These are phyloP conservation scores for Candida anutae DNA, from an alignment of 1,139 yeast genomes.

Conservation along the genomic window DNA sequence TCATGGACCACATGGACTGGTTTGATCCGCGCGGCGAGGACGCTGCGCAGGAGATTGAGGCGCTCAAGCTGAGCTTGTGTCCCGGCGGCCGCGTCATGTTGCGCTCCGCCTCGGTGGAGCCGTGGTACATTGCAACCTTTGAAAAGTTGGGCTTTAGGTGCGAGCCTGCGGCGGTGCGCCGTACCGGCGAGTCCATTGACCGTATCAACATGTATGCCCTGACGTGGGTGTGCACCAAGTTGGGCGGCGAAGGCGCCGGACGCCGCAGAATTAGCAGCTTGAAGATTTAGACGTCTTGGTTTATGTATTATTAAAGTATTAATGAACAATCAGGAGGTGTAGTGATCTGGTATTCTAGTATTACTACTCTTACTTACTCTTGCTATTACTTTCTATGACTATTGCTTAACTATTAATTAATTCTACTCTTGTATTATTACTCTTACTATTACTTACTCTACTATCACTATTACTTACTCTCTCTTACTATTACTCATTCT, in stretches of 20 bases:
- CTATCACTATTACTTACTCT: too few species aligned
- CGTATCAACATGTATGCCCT: constrained; percentile 84
- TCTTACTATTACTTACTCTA: too few species aligned
- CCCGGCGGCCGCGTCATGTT: constrained; percentile 69
- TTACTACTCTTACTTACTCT: too few species aligned
- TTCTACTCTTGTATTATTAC: too few species aligned
- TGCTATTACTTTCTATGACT: too few species aligned
- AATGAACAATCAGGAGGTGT: too few species aligned
- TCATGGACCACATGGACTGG: constrained; percentile 95
- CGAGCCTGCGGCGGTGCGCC: constrained; percentile 61
- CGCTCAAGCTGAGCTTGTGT: constrained; percentile 55
- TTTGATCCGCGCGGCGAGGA: constrained; percentile 60
- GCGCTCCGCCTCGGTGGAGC: constrained; percentile 64
- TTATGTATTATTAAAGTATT: background rate
- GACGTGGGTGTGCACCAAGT: constrained; percentile 73
- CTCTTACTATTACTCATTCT: too few species aligned
- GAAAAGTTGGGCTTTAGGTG: constrained; percentile 61
- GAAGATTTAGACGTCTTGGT: constrained; percentile 15
- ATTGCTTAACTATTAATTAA: too few species aligned
- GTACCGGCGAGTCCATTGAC: constrained; percentile 58
- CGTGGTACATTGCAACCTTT: constrained; percentile 72
- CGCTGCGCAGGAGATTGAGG: constrained; percentile 58
- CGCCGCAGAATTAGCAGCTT: constrained; percentile 35
- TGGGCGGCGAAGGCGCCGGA: constrained; percentile 13
- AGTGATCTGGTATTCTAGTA: too few species aligned